Percentiles rank a stretch among this genome's conserved stretches.
Conservation (phyloP, 176 grass and related monocot species). For the Olyra latifolia region DNA sequence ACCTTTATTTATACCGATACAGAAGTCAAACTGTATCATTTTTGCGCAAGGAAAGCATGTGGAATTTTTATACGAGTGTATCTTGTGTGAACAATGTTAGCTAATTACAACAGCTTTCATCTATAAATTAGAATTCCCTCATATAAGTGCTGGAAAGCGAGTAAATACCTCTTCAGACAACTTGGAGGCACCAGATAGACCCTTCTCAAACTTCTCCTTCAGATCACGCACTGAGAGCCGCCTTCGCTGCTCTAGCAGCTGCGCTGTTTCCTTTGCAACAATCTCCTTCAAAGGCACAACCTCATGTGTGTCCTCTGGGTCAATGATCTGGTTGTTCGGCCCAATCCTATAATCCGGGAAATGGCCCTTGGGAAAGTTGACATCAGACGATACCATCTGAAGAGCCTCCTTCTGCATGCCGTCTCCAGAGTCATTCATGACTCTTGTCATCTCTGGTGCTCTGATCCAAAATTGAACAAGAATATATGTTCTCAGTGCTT, state of each 20-base stretch:
- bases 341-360: conserved; percentile 89
- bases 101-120: not conserved
- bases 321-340: conserved; percentile 78
- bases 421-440: conserved; percentile 70
- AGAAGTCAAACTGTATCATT: not conserved
- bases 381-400: conserved; percentile 76
- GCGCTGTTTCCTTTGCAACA: conserved; percentile 86
- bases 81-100: not conserved
- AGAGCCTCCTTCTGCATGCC: conserved; percentile 66
- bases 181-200: conserved; percentile 68
- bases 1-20: not conserved
- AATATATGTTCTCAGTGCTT: conserved; percentile 1
- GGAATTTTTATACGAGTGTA: not conserved
- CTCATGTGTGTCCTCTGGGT: conserved; percentile 68
- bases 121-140: not conserved
- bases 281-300: conserved; percentile 74
- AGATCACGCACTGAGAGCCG: conserved; percentile 92
- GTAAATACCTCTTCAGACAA: conserved; percentile 76
- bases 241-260: conserved; percentile 76
- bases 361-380: conserved; percentile 71
- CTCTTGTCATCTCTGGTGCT: conserved; percentile 66
- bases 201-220: conserved; percentile 92
- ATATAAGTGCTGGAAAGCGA: not conserved
- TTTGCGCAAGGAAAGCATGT: not conserved
- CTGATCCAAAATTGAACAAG: conserved; percentile 5